A percentile compares a stretch with the other conserved stretches of the same genome.
phyloP scores from a whole-genome alignment of 352 stramenopile species.

The Phytopythium sindhum region DNA sequence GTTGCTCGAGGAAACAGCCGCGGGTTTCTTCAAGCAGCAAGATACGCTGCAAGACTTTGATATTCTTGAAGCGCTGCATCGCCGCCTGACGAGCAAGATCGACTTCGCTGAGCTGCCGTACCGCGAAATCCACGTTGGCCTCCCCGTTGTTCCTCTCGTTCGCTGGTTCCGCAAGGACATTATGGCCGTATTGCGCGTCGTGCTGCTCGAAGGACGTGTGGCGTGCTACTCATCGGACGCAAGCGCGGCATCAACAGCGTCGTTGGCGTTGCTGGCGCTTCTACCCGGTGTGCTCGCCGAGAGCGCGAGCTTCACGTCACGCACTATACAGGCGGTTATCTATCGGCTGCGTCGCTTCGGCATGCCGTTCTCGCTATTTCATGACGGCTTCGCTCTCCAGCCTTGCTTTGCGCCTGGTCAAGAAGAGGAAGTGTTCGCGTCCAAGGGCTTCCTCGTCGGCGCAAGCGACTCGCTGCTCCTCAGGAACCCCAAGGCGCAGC shows the following conservation, averaged over 20 bases:
- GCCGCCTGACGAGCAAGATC: conserved; percentile 12
- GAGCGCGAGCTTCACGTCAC: conserved; percentile 27
- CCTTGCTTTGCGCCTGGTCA: conserved; percentile 42
- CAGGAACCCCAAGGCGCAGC: conserved; percentile 33
- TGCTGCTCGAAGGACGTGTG: conserved; percentile 74
- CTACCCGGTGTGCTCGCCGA: conserved; percentile 43
- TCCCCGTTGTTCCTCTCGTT: conserved; percentile 49
- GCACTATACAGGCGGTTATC: conserved; percentile 37
- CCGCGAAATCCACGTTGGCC: conserved; percentile 26
- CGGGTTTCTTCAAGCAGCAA: conserved; percentile 27
- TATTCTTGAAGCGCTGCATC: conserved; percentile 30
- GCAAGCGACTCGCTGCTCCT: conserved; percentile 51
- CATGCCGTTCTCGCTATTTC: conserved; percentile 39
- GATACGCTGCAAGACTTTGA: conserved; percentile 18
- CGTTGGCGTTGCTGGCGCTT: conserved; percentile 50
- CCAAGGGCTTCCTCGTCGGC: conserved; percentile 47
- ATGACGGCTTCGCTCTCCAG: conserved; percentile 40
- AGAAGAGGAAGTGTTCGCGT: conserved; percentile 22
- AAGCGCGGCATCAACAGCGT: conserved; percentile 45
- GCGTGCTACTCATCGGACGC: conserved; percentile 69
- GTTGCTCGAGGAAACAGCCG: conserved; percentile 27
- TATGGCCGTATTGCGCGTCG: conserved; percentile 57
- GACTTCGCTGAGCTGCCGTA: conserved; percentile 44
- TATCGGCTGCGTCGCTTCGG: conserved; percentile 39
- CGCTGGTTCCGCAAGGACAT: conserved; percentile 49